Percentiles rank a stretch among this genome's conserved stretches.
Evolutionary conservation across 2,329 filamentous ascomycete species (phyloP).

Genomic region (Ophiocordyceps unilateralis): DNA sequence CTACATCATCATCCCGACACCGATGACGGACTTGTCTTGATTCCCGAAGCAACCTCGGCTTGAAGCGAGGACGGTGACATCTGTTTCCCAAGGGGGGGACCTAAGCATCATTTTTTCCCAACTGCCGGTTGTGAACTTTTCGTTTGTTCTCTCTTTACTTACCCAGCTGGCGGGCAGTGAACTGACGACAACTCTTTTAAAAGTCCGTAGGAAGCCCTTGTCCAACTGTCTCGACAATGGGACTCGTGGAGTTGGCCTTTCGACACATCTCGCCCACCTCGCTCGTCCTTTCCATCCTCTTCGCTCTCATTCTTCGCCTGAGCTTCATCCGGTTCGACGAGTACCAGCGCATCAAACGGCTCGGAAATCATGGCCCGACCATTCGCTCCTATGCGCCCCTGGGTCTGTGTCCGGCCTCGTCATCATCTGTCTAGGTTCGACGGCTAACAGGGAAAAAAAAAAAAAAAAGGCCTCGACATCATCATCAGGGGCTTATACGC

Average conservation of each 20-base stretch:
- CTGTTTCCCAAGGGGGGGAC: no score
- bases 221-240: slow-evolving; percentile 17
- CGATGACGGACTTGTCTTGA: no score
- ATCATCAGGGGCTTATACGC: slow-evolving; percentile 37
- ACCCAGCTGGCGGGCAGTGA: no score
- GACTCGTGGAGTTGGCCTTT: slow-evolving; percentile 31
- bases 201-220: no score
- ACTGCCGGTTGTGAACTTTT: no score
- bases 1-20: no score
- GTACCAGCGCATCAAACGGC: slow-evolving; percentile 23
- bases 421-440: neutral
- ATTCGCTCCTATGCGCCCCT: slow-evolving; percentile 23
- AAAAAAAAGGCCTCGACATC: slow-evolving; percentile 52
- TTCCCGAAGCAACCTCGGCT: no score
- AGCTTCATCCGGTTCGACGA: slow-evolving; percentile 21
- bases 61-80: no score
- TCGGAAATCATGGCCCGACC: slow-evolving; percentile 24
- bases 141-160: no score
- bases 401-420: slow-evolving; percentile 15
- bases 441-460: no score
- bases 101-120: no score
- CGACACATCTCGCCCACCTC: slow-evolving; percentile 24
- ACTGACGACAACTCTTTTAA: no score
- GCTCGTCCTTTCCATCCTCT: slow-evolving; percentile 18
- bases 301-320: slow-evolving; percentile 20